A percentile compares a stretch with the other conserved stretches of the same genome.
Evolutionary conservation across 202 grass and related monocot species (phyloP).

Genomic region (Miscanthus sacchariflorus): DNA sequence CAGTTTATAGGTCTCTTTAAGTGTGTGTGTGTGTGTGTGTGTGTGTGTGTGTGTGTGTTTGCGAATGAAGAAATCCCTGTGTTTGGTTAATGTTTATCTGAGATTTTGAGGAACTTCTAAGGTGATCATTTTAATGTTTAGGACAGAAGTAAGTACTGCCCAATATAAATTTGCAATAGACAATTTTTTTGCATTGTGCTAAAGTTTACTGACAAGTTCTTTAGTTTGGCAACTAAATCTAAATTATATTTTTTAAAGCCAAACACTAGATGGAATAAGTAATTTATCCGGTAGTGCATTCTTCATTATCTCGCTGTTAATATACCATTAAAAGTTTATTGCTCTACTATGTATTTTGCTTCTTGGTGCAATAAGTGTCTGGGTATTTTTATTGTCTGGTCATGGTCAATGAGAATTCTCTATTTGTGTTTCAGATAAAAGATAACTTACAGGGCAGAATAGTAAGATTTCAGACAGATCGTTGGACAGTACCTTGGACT

Average conservation of each 20-base stretch:
- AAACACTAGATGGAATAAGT: neutral
- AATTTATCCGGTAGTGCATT: neutral
- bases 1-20: neutral
- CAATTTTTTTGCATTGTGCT: neutral
- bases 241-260: neutral
- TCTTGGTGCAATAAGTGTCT: neutral
- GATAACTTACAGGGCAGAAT: conserved; percentile 50
- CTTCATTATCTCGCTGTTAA: conserved; percentile 6
- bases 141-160: neutral
- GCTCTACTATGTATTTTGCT: neutral
- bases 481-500: conserved; percentile 91
- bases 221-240: conserved; percentile 12
- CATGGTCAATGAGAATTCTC: conserved; percentile 23
- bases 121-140: conserved; percentile 27
- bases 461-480: conserved; percentile 59
- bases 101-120: neutral
- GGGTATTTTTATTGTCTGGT: neutral
- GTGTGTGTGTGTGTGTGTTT: too few relatives aligned
- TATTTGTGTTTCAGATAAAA: conserved; percentile 57
- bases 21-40: too few relatives aligned
- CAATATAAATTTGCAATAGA: neutral
- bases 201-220: neutral
- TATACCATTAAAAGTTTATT: conserved; percentile 15
- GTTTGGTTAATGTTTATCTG: conserved; percentile 11
- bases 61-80: neutral